These are phyloP conservation scores for Lachnellula hyalina DNA, from an alignment of 2,329 filamentous ascomycete genomes.

Conservation along the genomic window DNA sequence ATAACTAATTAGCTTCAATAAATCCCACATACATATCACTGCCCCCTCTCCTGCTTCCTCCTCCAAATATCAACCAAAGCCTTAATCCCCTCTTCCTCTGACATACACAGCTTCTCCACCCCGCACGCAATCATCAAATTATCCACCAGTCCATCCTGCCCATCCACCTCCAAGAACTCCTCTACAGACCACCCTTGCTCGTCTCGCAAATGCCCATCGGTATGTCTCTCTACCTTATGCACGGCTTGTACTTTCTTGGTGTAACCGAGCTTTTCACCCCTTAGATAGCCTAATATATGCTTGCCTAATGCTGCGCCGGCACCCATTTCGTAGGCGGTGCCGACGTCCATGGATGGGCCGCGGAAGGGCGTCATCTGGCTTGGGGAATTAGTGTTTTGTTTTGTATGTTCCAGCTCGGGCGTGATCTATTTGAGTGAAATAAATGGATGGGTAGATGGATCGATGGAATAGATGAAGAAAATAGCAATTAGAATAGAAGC, in stretches of 20 bases:
- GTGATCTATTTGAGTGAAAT: no score
- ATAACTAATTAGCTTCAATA: no score
- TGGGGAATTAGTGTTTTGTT: no score
- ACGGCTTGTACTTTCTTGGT: slow-evolving; percentile 12
- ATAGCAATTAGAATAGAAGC: no score
- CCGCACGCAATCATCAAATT: slow-evolving; percentile 25
- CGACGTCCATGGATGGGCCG: slow-evolving; percentile 23
- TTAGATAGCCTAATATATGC: slow-evolving; percentile 20
- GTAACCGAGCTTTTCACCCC: slow-evolving; percentile 13
- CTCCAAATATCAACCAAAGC: slow-evolving; percentile 11
- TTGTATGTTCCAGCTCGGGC: no score
- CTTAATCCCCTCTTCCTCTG: slow-evolving; percentile 20
- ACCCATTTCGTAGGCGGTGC: slow-evolving; percentile 26
- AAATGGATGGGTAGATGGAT: no score
- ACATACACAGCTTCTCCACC: slow-evolving; percentile 15
- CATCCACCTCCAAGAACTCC: slow-evolving; percentile 41
- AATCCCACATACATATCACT: neutral
- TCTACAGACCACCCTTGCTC: slow-evolving; percentile 33
- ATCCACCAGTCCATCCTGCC: slow-evolving; percentile 34
- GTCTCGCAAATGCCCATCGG: slow-evolving; percentile 22
- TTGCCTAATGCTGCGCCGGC: slow-evolving; percentile 21
- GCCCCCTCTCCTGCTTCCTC: neutral
- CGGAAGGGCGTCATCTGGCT: slow-evolving; percentile 21
- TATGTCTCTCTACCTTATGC: slow-evolving; percentile 8
- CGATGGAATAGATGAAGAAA: no score